Evolutionary conservation across 495 filamentous ascomycete species (phyloP), one percentile per base, ranked within the genome.

Genomic region (Parathielavia appendiculata): DNA sequence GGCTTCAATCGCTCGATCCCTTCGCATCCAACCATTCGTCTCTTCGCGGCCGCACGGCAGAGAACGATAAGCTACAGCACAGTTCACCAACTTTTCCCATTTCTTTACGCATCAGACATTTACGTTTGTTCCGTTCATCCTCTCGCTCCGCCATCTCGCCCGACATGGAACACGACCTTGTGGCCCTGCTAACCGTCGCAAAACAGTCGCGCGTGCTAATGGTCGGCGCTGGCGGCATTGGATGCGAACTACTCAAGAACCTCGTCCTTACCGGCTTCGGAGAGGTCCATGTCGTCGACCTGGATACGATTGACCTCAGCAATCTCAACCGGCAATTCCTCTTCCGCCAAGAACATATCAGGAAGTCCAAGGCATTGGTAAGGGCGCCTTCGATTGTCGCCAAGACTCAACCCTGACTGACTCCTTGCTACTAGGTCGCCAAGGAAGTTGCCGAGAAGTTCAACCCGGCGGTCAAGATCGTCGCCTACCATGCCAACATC

Each of bases 271-370:
- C 86, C 51, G 95, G 95, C 62, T 97, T 97, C 65, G 91, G 91
- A 47, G 90, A 96, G 74, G 84, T 97, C 47, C 91, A 97, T 71
- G 85, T 99, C 51, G 90, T 99, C 61, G 93, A 99, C 70, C 86
- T 99, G 35, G 93, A 99, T 69, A 99, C 93, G 0, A 97, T 99
- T 70, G 93, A 99, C 65, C 77, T 99, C 6, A 95, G 90, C 76
- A 99, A 99, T 66, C 80, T 99, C 48, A 99, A 99, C 66, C 90
- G 93, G 17, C 93, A 99, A 69, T 99, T 99, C 65, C 85, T 99
- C 49, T 99, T 99, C 74, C 83, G 92, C 45, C 87, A 92, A 65
- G 91, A 97, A 66, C 93, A 99, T 66, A 97, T 99, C 73, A 96
- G 96, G 69, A 96, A 96, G 68, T 82, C 93, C 7, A 99, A 99